Conservation (phyloP, 129 eudicot species). For the Artemisia tridentata region DNA sequence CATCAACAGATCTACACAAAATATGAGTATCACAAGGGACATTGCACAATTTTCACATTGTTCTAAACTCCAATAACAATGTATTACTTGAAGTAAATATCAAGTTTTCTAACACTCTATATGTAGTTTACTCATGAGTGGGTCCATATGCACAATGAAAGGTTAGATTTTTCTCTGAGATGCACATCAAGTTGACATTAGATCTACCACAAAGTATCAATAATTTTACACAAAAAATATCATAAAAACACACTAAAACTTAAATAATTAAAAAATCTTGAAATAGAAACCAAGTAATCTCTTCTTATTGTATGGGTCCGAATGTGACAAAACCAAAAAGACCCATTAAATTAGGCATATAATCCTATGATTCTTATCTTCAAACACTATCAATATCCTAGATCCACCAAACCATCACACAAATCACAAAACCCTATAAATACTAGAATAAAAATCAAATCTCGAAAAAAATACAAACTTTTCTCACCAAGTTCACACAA, state of each 20-base stretch:
- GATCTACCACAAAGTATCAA: constrained; percentile 8
- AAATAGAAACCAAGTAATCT: not conserved
- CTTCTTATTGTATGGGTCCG: constrained; percentile 4
- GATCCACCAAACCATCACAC: no score
- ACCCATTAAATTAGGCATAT: not conserved
- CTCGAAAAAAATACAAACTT: constrained; percentile 5
- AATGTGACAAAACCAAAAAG: not conserved
- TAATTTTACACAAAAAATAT: no score
- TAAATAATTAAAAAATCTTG: not conserved
- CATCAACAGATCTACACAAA: constrained; percentile 30
- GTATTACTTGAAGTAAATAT: no score
- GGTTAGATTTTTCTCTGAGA: not conserved
- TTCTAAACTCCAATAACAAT: no score
- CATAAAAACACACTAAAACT: no score
- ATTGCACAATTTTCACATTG: constrained; percentile 21
- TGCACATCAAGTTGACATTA: constrained; percentile 3
- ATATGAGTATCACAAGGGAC: constrained; percentile 26
- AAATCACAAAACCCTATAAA: not conserved
- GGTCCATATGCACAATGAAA: not conserved
- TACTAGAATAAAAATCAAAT: no score
- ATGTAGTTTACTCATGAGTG: constrained; percentile 8
- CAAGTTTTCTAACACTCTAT: no score
- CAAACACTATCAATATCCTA: no score
- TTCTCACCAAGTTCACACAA: not conserved
- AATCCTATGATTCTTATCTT: no score